phyloP scores from a whole-genome alignment of 2,329 filamentous ascomycete genomes.

The Sporothrix variecibatus region DNA sequence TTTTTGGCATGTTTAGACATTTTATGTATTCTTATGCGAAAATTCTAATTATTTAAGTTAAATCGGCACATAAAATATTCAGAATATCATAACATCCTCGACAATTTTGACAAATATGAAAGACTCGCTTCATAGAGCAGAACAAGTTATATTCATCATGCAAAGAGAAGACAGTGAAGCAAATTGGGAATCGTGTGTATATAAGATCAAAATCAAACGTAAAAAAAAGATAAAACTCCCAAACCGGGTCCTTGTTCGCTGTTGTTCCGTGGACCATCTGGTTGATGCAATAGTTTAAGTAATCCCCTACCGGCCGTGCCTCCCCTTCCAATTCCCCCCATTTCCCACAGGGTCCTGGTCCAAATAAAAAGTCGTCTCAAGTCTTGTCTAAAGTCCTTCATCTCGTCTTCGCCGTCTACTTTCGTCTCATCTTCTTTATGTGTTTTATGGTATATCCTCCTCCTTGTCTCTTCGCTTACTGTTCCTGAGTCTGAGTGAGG shows the following conservation, averaged over 20 bases:
- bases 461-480: not conserved
- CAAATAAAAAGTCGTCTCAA: not conserved
- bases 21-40: no score
- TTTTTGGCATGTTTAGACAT: no score
- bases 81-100: no score
- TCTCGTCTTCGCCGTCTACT: not conserved
- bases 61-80: no score
- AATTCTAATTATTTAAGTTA: no score
- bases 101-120: not conserved
- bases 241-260: conserved; percentile 3
- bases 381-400: not conserved
- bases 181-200: not conserved
- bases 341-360: not conserved
- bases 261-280: conserved; percentile 15
- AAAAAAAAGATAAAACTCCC: not conserved
- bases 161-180: not conserved
- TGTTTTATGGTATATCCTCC: not conserved
- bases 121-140: not conserved
- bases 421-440: not conserved
- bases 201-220: conserved; percentile 1
- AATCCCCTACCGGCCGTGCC: not conserved
- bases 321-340: not conserved
- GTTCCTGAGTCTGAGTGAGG: not conserved
- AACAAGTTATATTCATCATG: not conserved
- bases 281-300: not conserved